These are phyloP conservation scores for Stagonosporopsis chrysanthemi DNA, from an alignment of 2,329 filamentous ascomycete species.

Conservation along the genomic window DNA sequence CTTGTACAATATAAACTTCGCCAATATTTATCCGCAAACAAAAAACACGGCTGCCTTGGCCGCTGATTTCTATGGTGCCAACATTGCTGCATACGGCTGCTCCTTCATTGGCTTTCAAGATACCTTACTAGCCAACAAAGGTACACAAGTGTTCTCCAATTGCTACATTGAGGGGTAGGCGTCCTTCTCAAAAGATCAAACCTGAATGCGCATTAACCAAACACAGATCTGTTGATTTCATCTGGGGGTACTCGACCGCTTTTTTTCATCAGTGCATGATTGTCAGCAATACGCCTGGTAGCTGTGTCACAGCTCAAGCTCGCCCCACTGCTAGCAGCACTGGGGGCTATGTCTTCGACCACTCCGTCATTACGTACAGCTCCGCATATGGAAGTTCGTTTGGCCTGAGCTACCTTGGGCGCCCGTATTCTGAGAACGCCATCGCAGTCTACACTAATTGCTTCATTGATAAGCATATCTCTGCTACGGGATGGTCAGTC, in stretches of 20 bases:
- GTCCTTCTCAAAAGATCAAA: neutral
- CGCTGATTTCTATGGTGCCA: constrained; percentile 57
- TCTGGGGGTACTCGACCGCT: constrained; percentile 60
- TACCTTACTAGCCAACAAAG: constrained; percentile 54
- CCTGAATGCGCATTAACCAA: neutral
- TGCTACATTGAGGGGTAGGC: constrained; percentile 61
- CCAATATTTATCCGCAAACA: constrained; percentile 35
- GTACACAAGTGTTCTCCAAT: constrained; percentile 62
- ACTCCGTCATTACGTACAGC: constrained; percentile 54
- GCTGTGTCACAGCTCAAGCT: constrained; percentile 31
- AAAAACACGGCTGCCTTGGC: constrained; percentile 51
- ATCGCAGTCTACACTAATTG: constrained; percentile 48
- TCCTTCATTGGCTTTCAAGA: constrained; percentile 64
- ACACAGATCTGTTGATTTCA: constrained; percentile 58
- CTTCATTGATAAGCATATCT: constrained; percentile 47
- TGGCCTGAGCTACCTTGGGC: constrained; percentile 55
- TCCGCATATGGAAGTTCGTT: constrained; percentile 37
- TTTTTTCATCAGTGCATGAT: constrained; percentile 59
- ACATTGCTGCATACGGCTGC: constrained; percentile 64
- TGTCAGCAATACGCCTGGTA: constrained; percentile 31
- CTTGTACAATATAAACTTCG: constrained; percentile 52
- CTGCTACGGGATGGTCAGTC: constrained; percentile 40
- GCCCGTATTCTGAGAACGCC: constrained; percentile 52
- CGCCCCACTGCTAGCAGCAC: constrained; percentile 25
- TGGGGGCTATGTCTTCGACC: constrained; percentile 62